Conservation (phyloP, 148 eudicot species). For the Cornus florida region DNA sequence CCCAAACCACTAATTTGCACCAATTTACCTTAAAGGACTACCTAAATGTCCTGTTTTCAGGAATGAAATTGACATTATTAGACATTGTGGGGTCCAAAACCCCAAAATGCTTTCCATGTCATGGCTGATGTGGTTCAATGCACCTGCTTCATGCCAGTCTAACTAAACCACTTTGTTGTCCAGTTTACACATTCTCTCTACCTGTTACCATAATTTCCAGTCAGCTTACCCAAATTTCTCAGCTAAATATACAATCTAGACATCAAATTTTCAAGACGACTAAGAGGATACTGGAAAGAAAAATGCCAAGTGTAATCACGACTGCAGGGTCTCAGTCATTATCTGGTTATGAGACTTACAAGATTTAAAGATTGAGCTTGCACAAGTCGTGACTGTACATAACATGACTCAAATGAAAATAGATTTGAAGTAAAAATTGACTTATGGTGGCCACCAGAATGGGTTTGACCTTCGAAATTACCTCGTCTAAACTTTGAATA, state of each 20-base stretch:
- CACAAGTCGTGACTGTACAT: too few species aligned
- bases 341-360: too few species aligned
- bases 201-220: not conserved
- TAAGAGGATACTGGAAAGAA: too few species aligned
- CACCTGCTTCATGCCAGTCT: not conserved
- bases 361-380: too few species aligned
- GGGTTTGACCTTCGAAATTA: too few species aligned
- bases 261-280: not conserved
- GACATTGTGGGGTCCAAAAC: not conserved
- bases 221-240: too few species aligned
- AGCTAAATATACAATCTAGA: not conserved
- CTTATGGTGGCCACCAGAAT: too few species aligned
- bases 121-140: constrained; percentile 18
- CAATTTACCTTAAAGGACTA: not conserved
- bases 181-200: not conserved
- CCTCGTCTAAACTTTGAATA: too few species aligned
- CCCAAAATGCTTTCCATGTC: constrained; percentile 2
- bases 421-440: too few species aligned
- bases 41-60: not conserved
- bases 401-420: too few species aligned
- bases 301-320: too few species aligned
- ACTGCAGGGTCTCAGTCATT: too few species aligned
- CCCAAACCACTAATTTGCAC: not conserved
- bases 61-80: not conserved
- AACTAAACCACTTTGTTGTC: not conserved